Conservation (phyloP, 805 yeast species). For the Myxozyma monticola region DNA sequence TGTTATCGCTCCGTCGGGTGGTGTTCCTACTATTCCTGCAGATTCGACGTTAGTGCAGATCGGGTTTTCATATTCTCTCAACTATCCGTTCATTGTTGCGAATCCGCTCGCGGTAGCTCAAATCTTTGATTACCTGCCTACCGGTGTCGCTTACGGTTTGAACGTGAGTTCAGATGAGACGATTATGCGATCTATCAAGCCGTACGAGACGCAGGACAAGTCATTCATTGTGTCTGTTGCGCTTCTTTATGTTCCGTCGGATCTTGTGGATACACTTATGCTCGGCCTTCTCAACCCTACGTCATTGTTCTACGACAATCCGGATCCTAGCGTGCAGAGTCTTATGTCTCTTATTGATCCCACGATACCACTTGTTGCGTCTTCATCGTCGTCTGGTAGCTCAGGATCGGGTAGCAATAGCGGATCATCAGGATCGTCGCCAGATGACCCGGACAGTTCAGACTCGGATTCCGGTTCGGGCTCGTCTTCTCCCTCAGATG, state of each 20-base stretch:
- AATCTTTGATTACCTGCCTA: conserved; percentile 81
- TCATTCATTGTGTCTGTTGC: conserved; percentile 84
- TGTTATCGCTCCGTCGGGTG: conserved; percentile 68
- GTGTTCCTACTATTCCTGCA: conserved; percentile 46
- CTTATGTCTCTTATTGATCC: conserved; percentile 73
- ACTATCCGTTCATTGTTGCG: conserved; percentile 78
- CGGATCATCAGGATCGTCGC: neutral
- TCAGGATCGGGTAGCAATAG: neutral
- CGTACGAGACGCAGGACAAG: conserved; percentile 58
- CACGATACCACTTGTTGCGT: conserved; percentile 36
- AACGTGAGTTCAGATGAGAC: conserved; percentile 46
- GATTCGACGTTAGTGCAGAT: conserved; percentile 58
- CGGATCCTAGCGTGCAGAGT: conserved; percentile 53
- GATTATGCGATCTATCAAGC: conserved; percentile 68
- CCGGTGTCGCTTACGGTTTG: conserved; percentile 65
- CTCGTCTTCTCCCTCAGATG: conserved; percentile 8
- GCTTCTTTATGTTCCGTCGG: conserved; percentile 73
- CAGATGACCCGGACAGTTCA: conserved; percentile 6
- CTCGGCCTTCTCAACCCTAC: conserved; percentile 48
- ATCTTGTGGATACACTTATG: conserved; percentile 51
- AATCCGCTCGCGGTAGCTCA: conserved; percentile 78
- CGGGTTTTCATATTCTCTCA: conserved; percentile 76
- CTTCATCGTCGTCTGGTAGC: conserved; percentile 10
- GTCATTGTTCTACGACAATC: conserved; percentile 64
- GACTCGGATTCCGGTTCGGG: conserved; percentile 30